Evolutionary conservation across 1,139 yeast genomes (phyloP).

Genomic region (Citeromyces hawaiiensis): DNA sequence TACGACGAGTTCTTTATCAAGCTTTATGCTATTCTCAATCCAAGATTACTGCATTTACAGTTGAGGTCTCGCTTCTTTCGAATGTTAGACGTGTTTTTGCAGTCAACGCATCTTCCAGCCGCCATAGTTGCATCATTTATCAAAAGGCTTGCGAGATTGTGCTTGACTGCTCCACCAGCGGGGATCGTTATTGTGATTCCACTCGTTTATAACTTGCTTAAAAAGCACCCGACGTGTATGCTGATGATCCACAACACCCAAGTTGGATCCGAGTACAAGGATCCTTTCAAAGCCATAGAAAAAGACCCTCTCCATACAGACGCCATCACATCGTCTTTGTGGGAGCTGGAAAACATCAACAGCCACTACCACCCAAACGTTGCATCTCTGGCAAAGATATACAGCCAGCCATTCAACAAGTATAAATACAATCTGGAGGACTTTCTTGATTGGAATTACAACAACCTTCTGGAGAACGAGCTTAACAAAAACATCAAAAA

Average conservation of each 20-base stretch:
- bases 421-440: constrained; percentile 84
- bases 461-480: constrained; percentile 65
- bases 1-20: constrained; percentile 85
- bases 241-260: constrained; percentile 55
- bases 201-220: constrained; percentile 78
- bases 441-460: constrained; percentile 84
- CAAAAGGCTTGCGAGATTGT: constrained; percentile 63
- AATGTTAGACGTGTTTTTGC: constrained; percentile 69
- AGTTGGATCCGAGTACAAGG: constrained; percentile 23
- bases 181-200: constrained; percentile 84
- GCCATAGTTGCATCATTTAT: constrained; percentile 80
- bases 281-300: constrained; percentile 56
- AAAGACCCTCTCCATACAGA: constrained; percentile 63
- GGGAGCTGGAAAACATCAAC: constrained; percentile 75
- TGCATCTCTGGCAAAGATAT: constrained; percentile 80
- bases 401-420: constrained; percentile 82
- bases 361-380: constrained; percentile 94
- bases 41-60: constrained; percentile 60
- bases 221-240: constrained; percentile 92
- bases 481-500: constrained; percentile 52
- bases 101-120: constrained; percentile 83
- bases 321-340: constrained; percentile 76
- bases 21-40: constrained; percentile 68
- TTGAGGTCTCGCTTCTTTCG: constrained; percentile 84
- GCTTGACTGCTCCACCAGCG: constrained; percentile 76